These are phyloP conservation scores for Colletotrichum ledebouriae DNA, from an alignment of 2,329 filamentous ascomycete genomes.

Conservation along the genomic window DNA sequence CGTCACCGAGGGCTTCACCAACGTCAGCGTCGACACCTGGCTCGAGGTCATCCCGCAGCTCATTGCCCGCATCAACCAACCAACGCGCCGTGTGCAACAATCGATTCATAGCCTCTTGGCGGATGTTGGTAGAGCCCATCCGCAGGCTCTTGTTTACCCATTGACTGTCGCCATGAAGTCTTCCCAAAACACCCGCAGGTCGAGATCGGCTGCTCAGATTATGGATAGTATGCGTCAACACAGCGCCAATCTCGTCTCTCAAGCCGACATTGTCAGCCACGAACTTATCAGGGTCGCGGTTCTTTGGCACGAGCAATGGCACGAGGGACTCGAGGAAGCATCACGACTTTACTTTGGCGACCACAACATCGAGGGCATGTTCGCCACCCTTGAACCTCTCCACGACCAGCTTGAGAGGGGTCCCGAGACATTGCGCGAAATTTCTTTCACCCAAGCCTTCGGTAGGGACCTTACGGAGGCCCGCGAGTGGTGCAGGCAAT, in stretches of 20 bases:
- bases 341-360: conserved; percentile 97
- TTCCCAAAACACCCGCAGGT: conserved; percentile 81
- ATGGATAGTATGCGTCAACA: conserved; percentile 99
- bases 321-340: conserved; percentile 96
- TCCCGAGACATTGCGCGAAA: conserved; percentile 92
- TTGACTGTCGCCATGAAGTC: conserved; percentile 99
- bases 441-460: conserved; percentile 98
- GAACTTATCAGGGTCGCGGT: conserved; percentile 98
- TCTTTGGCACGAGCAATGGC: conserved; percentile 99
- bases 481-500: conserved; percentile 94
- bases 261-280: conserved; percentile 94
- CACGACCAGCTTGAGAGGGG: conserved; percentile 93
- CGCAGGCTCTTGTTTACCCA: conserved; percentile 96
- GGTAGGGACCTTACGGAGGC: conserved; percentile 95
- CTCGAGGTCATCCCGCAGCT: conserved; percentile 97
- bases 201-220: conserved; percentile 89
- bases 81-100: conserved; percentile 87
- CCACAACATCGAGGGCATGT: conserved; percentile 98
- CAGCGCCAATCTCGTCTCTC: conserved; percentile 90
- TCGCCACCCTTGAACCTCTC: conserved; percentile 87
- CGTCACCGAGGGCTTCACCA: conserved; percentile 90
- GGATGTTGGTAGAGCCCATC: conserved; percentile 93
- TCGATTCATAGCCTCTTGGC: conserved; percentile 93
- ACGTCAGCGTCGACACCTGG: conserved; percentile 98
- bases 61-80: conserved; percentile 97